Evolutionary conservation across 2,329 filamentous ascomycete genomes (phyloP), one percentile per base, ranked within the genome.

Genomic region (Ascomycota sp.): DNA sequence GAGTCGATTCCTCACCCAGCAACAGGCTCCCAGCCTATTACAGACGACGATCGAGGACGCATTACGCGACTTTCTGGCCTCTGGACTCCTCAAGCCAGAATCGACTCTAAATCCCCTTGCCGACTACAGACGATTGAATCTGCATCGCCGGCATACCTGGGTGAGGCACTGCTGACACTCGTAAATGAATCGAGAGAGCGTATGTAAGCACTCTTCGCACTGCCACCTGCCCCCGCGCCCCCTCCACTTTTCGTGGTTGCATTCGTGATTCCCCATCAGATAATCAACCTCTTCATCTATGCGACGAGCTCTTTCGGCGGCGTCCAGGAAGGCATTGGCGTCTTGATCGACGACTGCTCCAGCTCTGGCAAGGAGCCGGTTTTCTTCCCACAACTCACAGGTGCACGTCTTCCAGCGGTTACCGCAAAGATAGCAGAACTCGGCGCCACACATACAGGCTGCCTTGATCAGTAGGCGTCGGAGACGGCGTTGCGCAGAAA

Each of bases 401-500:
- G n/a, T n/a, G 16, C 57, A 64, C 0, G 24, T 48, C 35, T 57
- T 61, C 61, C 61, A 66, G 0, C 0, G 6, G 0, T 26, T 7
- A 2, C 59, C 60, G 30, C 62, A 68, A 0, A 39, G 7, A 33
- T 66, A 66, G 40, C 62, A 66, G 40, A 66, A 68, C 11, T 64
- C 11, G 0, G 51, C 45, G 0, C 51, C 40, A 27, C 64, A 68
- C 2, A 16, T 43, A 31, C 63, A 68, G 1, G 56, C 66, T 54
- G 16, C 9, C 25, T 9, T 24, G 9, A 11, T 34, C 8, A 36
- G 26, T 9, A 35, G 9, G 12, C 8, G 3, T 3, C 11, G n/a
- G 5, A 11, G 9, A 6, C 6, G 29, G 9, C 29, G n/a, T 6
- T 12, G 11, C 7, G 7, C 10, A 30, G 9, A 30, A 9, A 16